Conservation (phyloP, 1,284 basidiomycete genomes). For the Sutorius eximius region DNA sequence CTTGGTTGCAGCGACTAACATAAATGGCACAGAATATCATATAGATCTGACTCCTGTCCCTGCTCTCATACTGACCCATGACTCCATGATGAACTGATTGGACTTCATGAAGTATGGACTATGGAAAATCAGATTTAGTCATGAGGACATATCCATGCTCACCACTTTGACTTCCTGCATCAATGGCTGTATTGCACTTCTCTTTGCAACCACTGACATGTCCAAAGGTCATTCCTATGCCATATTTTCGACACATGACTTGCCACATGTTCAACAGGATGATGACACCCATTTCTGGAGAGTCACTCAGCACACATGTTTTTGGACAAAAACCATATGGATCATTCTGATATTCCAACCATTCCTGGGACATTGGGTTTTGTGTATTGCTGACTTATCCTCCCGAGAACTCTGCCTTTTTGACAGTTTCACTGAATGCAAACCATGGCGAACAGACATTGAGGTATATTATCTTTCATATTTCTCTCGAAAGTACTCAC, state of each 20-base stretch:
- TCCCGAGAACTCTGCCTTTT: conserved; percentile 9
- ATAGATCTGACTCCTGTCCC: too few relatives aligned
- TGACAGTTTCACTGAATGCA: conserved; percentile 10
- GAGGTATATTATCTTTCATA: neutral
- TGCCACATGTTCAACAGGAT: neutral
- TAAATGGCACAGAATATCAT: too few relatives aligned
- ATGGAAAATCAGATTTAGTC: neutral
- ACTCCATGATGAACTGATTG: too few relatives aligned
- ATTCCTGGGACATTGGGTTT: conserved; percentile 11
- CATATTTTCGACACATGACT: conserved; percentile 12
- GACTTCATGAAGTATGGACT: neutral
- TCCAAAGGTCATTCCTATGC: neutral
- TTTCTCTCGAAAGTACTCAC: neutral
- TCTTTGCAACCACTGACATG: neutral
- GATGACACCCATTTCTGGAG: neutral
- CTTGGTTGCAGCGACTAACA: too few relatives aligned
- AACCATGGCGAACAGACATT: conserved; percentile 5
- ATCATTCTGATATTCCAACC: conserved; percentile 14
- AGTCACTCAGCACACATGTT: neutral
- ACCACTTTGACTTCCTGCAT: conserved; percentile 6
- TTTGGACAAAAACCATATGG: conserved; percentile 12
- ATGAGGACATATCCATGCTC: conserved; percentile 8
- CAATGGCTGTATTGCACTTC: conserved; percentile 13
- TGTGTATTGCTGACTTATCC: conserved; percentile 7
- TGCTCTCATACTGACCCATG: too few relatives aligned